Evolutionary conservation across 83 land plant genomes (phyloP).

Genomic region (Picea mariana): DNA sequence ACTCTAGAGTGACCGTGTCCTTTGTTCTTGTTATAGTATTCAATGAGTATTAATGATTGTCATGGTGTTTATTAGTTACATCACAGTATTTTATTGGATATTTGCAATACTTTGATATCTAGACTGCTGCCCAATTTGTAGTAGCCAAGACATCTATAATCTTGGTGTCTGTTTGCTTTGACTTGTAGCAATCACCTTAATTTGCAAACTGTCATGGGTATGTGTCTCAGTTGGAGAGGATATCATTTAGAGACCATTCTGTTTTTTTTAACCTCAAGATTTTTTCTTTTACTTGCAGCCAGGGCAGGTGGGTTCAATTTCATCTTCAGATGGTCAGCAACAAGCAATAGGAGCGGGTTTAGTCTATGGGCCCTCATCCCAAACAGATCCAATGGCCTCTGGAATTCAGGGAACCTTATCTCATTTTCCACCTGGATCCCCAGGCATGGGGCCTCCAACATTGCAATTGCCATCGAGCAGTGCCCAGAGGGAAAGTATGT

Average conservation of each 20-base stretch:
- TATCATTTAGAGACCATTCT: neutral
- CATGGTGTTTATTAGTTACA: neutral
- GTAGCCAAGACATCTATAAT: no score
- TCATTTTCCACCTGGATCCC: constrained; percentile 42
- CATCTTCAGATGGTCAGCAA: constrained; percentile 50
- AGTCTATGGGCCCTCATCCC: constrained; percentile 43
- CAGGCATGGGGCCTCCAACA: constrained; percentile 51
- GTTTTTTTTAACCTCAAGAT: neutral
- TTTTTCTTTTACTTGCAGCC: constrained; percentile 16
- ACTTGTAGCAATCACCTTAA: neutral
- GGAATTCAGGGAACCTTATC: constrained; percentile 46
- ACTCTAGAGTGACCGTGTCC: no score
- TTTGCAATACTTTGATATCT: no score
- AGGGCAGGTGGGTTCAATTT: constrained; percentile 58
- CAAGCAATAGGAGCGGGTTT: constrained; percentile 37
- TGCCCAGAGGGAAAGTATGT: constrained; percentile 15
- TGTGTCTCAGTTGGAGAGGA: neutral
- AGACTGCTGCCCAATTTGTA: no score
- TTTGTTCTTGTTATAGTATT: neutral
- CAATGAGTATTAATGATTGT: neutral
- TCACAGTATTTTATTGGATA: no score
- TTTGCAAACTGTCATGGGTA: neutral
- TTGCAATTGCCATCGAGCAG: constrained; percentile 25
- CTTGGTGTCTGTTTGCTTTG: no score
- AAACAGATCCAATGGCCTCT: constrained; percentile 29